Base-by-base conservation (phyloP, 1,139 yeast species). In the Yamadazyma diddensiae region DNA sequence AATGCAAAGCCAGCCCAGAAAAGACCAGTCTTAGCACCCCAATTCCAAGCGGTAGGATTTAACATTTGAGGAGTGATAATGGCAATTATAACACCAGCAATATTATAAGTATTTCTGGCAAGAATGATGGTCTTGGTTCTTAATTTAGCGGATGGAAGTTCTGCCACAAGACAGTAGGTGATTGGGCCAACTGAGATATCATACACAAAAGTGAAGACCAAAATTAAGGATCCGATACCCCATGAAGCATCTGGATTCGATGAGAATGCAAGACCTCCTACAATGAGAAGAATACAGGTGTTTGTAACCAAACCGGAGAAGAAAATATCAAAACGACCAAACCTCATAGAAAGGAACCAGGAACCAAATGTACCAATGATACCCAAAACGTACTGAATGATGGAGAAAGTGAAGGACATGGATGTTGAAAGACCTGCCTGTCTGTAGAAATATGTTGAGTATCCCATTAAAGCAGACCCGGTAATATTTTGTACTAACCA, bases 11-110 rank as follows among this genome's bases (percentile, higher is more conserved):
- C 82, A 13, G 72, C 77, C 70, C 75, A 77, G 48, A 78, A 64
- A 49, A 74, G 74, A 2, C 77, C 82, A 12, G 78, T 64, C 52
- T 77, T 77, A 22, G 79, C 83, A 38, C 70, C 62, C 77, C 78
- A 65, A 46, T 74, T 66, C 65, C 78, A 75, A 8, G 71, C 71
- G 11, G 68, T 62, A 3, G 79, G 76, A 50, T 76, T 77, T 50
- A 79, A 62, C 80, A 77, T 70, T 49, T 76, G 72, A 12, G 84
- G 83, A 9, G 18, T 65, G 48, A 57, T 55, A 24, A 75, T 57
- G 14, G 70, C 46, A 48, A 50, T 61, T 25, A 72, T 57, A 40
- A 77, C 65, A 24, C 70, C 67, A 26, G 67, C 58, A 30, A 68
- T 26, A 42, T 65, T 63, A 54, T 73, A 73, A 26, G 65, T 50